phyloP scores from a whole-genome alignment of 805 yeast genomes.

The Saturnispora sanitii region DNA sequence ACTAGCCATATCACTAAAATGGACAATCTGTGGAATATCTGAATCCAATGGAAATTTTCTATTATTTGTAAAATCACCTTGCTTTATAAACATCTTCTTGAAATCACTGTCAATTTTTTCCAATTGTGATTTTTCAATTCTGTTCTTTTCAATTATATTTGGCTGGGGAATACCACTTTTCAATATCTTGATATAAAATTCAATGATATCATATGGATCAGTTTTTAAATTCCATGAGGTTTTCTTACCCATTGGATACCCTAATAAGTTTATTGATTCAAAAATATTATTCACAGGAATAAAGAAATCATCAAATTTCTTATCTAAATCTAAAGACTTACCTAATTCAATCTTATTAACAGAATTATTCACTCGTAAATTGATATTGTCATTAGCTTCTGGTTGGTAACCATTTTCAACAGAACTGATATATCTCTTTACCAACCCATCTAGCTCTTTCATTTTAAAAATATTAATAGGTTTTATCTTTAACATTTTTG shows the following conservation, averaged over 20 bases:
- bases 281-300: neutral
- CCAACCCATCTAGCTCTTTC: neutral
- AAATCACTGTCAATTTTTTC: constrained; percentile 1
- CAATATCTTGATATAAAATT: constrained; percentile 4
- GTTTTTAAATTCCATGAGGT: neutral
- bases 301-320: neutral
- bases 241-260: neutral
- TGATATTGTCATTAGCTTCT: neutral
- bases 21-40: constrained; percentile 21
- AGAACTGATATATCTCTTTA: neutral
- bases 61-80: neutral
- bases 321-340: neutral
- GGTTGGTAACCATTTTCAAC: neutral
- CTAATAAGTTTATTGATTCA: neutral
- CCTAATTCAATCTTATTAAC: neutral
- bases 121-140: constrained; percentile 8
- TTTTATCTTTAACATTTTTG: neutral
- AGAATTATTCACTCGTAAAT: neutral
- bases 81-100: constrained; percentile 3
- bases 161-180: constrained; percentile 2
- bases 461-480: no score
- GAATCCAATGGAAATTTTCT: constrained; percentile 11
- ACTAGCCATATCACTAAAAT: constrained; percentile 20
- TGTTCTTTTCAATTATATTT: neutral
- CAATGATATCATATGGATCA: neutral